Base-by-base conservation (phyloP, 2,329 filamentous ascomycete genomes). In the Aspergillus unguis region DNA sequence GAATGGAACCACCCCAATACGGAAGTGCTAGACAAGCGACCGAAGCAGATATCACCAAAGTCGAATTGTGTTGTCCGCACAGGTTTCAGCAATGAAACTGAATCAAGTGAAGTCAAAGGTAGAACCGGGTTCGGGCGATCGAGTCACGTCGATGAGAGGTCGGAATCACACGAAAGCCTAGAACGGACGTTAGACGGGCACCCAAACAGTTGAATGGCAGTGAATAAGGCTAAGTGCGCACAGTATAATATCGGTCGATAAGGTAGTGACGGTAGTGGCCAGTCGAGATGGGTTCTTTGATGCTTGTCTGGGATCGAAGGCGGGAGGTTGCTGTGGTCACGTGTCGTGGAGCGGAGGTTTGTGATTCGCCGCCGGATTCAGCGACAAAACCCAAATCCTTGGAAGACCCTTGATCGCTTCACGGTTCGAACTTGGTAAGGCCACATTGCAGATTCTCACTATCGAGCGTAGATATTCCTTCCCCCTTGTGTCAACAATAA, bases 231-330 rank as follows among this genome's bases (percentile, higher is more conserved):
- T 57, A 43, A 43, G 54, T 51, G 53, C 55, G 58, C 53, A 44
- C 41, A 41, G 32, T 28, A 44, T 40, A 28, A 37, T 35, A 40
- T 40, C 43, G 32, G 57, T 53, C 35, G 57, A 60, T 47, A 54
- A 53, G 57, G 51, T 44, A 58, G 56, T 58, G 62, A 53, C 48
- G 51, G 40, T 54, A 57, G 47, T 48, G 53, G 51, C 55, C 53
- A 48, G 58, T 59, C 58, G 57, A 65, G 64, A 65, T 62, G 66
- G 56, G 48, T 61, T 53, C 61, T 54, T 55, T 58, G 57, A 58
- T 58, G 49, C 44, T 44, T 64, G 67, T 67, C 71, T 72, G 71
- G 70, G 68, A 67, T 70, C 66, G 61, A 71, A 67, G 67, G 68
- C 70, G 66, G 66, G 65, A 69, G 56, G 67, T 69, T 55, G 57